Conservation (phyloP, 2,329 filamentous ascomycete species). For the Diplodia sapinea region DNA sequence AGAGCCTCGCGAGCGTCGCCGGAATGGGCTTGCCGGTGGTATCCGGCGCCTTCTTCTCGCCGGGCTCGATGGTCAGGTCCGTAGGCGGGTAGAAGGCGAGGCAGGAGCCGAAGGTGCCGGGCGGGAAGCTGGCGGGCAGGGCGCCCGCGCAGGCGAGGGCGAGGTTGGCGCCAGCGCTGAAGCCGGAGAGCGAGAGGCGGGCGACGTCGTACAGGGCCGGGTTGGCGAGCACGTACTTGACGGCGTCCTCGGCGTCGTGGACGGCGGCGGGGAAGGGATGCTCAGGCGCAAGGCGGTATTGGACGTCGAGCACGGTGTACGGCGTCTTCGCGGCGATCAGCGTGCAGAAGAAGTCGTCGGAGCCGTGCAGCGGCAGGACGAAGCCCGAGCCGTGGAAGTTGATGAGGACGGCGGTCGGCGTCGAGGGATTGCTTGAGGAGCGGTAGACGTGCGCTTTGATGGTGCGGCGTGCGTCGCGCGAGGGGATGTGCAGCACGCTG, state of each 20-base stretch:
- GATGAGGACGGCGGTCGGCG: conserved; percentile 39
- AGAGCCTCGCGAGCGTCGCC: conserved; percentile 37
- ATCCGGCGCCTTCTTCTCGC: conserved; percentile 40
- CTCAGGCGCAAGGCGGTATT: conserved; percentile 50
- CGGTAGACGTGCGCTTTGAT: conserved; percentile 39
- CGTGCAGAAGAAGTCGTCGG: conserved; percentile 49
- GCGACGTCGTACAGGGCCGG: conserved; percentile 38
- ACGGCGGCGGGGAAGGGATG: conserved; percentile 47
- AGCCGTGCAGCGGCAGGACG: conserved; percentile 46
- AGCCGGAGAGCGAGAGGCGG: conserved; percentile 46
- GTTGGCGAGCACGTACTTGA: conserved; percentile 40
- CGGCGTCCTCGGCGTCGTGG: conserved; percentile 45
- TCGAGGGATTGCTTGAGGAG: conserved; percentile 20
- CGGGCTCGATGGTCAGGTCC: conserved; percentile 42
- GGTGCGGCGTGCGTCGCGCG: conserved; percentile 33
- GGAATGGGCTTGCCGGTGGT: conserved; percentile 34
- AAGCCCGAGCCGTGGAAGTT: conserved; percentile 47
- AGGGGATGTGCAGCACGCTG: conserved; percentile 35
- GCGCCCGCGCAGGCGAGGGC: conserved; percentile 40
- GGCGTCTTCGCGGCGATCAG: conserved; percentile 40
- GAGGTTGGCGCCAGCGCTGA: conserved; percentile 51
- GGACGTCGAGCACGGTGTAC: conserved; percentile 45
- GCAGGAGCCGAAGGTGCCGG: conserved; percentile 39
- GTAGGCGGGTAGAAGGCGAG: conserved; percentile 46
- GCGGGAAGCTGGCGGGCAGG: conserved; percentile 37